Base-by-base conservation (phyloP, 257 asterid species). In the Coffea eugenioides region DNA sequence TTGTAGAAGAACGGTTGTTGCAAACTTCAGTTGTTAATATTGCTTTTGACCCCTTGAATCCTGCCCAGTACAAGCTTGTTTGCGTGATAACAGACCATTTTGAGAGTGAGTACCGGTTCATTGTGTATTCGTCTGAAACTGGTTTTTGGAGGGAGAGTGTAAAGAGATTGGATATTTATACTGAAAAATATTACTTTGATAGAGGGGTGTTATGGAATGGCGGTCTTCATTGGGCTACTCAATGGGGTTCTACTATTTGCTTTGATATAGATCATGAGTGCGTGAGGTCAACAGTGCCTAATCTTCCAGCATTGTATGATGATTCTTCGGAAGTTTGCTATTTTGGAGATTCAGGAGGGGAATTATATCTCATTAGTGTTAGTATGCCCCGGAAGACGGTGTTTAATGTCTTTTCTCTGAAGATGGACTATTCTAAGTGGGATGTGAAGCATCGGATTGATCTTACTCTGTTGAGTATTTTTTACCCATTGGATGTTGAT, bases 161-260 rank as follows among this genome's bases (percentile, higher is more conserved):
- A 11, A 75, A 67, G 12, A 51, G 3, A 11, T n/a, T 74, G 27
- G 43, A 57, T 18, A 8, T 65, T 51, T 5, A 13, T 43, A 51
- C 25, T 61, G 18, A 54, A 20, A 45, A 27, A 20, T 43, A 8
- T 65, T 41, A 13, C 75, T 71, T 64, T 56, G 52, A 25, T 14
- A 36, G 49, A 21, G 80, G 82, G 36, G 76, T 80, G 12, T 72
- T 64, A 12, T 67, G 70, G 73, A 75, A 80, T 71, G 86, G 81
- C 1, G 45, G 62, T 46, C 79, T 83, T 74, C 76, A 83, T 31
- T 83, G 86, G 86, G 54, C 69, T 52, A 70, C 59, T 68, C n/a
- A 41, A 48, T 25, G 61, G 20, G 36, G 69, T 8, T 25, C 46
- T 21, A 25, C 64, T 57, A n/a, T 76, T 8, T 69, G 84, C 78